Conservation (phyloP, 805 yeast genomes). For the Kurtzmaniella cleridarum region DNA sequence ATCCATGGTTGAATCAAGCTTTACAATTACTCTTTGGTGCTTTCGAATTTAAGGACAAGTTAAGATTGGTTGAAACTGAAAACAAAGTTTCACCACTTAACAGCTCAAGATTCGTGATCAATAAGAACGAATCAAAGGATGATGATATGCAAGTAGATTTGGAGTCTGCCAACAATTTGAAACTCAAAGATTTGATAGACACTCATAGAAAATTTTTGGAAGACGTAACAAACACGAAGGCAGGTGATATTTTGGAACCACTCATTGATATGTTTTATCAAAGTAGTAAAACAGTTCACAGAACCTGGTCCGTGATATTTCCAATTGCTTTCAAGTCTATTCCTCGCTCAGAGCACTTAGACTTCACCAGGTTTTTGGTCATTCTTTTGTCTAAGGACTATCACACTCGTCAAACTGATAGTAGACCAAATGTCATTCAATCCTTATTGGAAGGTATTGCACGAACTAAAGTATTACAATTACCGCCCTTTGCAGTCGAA, state of each 20-base stretch:
- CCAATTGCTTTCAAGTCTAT: conserved; percentile 74
- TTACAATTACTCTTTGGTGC: conserved; percentile 80
- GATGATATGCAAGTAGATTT: conserved; percentile 26
- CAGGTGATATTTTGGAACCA: conserved; percentile 63
- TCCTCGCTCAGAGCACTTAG: conserved; percentile 74
- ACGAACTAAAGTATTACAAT: conserved; percentile 60
- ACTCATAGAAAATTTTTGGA: conserved; percentile 26
- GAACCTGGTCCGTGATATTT: conserved; percentile 79
- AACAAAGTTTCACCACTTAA: conserved; percentile 49
- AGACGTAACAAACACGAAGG: conserved; percentile 30
- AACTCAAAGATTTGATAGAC: conserved; percentile 16
- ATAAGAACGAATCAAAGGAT: conserved; percentile 19
- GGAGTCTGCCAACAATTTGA: conserved; percentile 1
- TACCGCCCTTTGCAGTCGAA: conserved; percentile 92
- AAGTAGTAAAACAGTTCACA: conserved; percentile 71
- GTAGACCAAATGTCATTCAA: conserved; percentile 81
- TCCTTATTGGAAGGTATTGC: conserved; percentile 82
- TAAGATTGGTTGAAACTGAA: conserved; percentile 44
- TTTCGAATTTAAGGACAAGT: conserved; percentile 45
- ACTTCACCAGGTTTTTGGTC: conserved; percentile 76
- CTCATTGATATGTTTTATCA: conserved; percentile 77
- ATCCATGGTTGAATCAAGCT: conserved; percentile 93
- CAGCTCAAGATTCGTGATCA: conserved; percentile 23
- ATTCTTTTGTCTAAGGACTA: conserved; percentile 82
- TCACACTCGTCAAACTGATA: conserved; percentile 84